Conservation (phyloP, 371 early-diverging fungal genomes). For the Apophysomyces sp. region DNA sequence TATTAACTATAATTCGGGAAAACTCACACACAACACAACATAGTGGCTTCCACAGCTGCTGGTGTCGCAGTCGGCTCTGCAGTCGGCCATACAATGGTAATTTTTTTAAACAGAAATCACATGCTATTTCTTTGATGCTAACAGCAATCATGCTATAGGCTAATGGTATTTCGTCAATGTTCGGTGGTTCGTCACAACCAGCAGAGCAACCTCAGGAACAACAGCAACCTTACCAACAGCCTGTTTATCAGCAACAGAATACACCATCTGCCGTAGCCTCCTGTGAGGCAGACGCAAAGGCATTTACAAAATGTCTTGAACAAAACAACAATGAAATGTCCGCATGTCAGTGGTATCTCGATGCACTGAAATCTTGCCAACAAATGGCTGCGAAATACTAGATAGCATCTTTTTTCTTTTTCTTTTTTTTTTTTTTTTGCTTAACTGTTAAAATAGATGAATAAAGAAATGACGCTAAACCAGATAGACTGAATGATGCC, state of each 20-base stretch:
- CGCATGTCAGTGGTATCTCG: constrained; percentile 79
- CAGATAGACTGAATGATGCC: too few species aligned
- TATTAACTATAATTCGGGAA: not conserved
- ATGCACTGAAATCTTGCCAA: constrained; percentile 80
- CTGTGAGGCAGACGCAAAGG: constrained; percentile 76
- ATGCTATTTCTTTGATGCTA: too few species aligned
- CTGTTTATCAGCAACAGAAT: constrained; percentile 8
- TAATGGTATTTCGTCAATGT: constrained; percentile 60
- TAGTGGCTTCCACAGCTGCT: constrained; percentile 88
- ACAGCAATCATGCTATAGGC: too few species aligned
- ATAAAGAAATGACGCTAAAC: too few species aligned
- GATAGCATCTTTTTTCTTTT: too few species aligned
- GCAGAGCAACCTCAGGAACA: constrained; percentile 10
- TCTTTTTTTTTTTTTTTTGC: too few species aligned
- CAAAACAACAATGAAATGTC: constrained; percentile 65
- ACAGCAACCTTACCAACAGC: constrained; percentile 12
- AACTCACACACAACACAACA: not conserved
- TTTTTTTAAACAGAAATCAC: too few species aligned
- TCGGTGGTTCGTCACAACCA: constrained; percentile 50
- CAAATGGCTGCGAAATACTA: constrained; percentile 41
- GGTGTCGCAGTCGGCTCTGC: constrained; percentile 92
- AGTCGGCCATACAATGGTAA: constrained; percentile 55
- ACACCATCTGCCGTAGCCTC: constrained; percentile 1
- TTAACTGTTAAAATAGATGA: too few species aligned
- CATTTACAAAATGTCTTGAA: constrained; percentile 80